These are phyloP conservation scores for Cornus kousa DNA, from an alignment of 148 eudicot species.

Conservation along the genomic window DNA sequence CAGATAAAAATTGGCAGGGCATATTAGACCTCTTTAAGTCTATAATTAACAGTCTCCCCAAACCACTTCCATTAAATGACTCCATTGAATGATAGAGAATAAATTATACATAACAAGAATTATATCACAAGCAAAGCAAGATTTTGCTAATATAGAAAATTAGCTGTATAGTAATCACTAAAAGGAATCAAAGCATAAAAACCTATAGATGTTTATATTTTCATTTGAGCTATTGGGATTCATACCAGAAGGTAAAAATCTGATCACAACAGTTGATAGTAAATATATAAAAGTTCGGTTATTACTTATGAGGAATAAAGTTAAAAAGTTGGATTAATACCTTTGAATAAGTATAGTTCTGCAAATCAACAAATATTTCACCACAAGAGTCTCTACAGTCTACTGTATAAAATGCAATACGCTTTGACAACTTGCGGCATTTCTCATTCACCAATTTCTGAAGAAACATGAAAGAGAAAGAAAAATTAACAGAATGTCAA, in stretches of 20 bases:
- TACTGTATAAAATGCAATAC: constrained; percentile 75
- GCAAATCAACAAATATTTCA: constrained; percentile 91
- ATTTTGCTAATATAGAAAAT: no score
- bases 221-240: not conserved
- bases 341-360: constrained; percentile 65
- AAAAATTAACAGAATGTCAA: not conserved
- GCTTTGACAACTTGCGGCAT: constrained; percentile 80
- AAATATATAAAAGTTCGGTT: not conserved
- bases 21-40: no score
- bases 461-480: constrained; percentile 2
- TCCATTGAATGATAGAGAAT: no score
- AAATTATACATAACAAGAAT: no score
- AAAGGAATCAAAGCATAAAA: not conserved
- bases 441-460: constrained; percentile 78
- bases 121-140: no score
- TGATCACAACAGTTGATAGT: not conserved
- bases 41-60: no score
- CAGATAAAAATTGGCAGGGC: no score
- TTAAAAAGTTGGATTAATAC: constrained; percentile 25
- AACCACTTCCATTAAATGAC: no score
- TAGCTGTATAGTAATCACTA: no score
- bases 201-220: not conserved
- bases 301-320: not conserved
- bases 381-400: constrained; percentile 95
- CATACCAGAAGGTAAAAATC: not conserved